Base-by-base conservation (phyloP, 1,284 basidiomycete species). In the Boletus smithii region DNA sequence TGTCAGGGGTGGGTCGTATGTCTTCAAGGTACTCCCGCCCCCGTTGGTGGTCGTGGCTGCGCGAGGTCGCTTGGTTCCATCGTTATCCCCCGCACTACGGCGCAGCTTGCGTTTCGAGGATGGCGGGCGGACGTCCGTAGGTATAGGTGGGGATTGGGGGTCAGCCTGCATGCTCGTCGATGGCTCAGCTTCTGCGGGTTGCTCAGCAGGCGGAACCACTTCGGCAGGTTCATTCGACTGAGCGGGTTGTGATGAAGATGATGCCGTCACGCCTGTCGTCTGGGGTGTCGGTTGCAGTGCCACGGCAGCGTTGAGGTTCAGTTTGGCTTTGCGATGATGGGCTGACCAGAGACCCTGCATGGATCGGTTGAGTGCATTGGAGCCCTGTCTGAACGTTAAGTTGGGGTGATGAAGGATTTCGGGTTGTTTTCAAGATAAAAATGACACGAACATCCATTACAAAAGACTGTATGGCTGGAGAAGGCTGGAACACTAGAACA, bases 281-380 rank as follows among this genome's bases (percentile, higher is more conserved):
- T 32, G 9, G 8, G 26, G 13, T 13, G 43, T 33, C 51, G 45
- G 53, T 60, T 55, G 46, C 55, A 55, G n/a, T 48, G 46, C 39
- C 7, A 62, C 50, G 1, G 68, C 39, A 0, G 77, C 66, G 57
- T 89, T 89, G 45, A 89, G 69, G 56, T 89, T 88, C 18, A 89
- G 51, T 65, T 76, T 83, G 17, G 70, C 72, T 30, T 75, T 75
- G 31, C 81, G 69, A 45, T 87, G 69, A 45, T 87, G 84, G 9
- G 69, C 72, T 0, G 81, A 79, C 86, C 87, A 89, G 23, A 87
- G 72, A 17, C 79, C 80, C 66, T 87, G 85, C 81, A 88, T 85
- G 17, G 85, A 86, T 46, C 75, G 74, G 65, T 89, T 89, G 54
- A 89, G 70, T 14, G 77, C 66, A 69, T 88, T 88, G 54, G 82